These are phyloP conservation scores for Psilocybe azurescens DNA, from an alignment of 768 basidiomycete genomes.

Conservation along the genomic window DNA sequence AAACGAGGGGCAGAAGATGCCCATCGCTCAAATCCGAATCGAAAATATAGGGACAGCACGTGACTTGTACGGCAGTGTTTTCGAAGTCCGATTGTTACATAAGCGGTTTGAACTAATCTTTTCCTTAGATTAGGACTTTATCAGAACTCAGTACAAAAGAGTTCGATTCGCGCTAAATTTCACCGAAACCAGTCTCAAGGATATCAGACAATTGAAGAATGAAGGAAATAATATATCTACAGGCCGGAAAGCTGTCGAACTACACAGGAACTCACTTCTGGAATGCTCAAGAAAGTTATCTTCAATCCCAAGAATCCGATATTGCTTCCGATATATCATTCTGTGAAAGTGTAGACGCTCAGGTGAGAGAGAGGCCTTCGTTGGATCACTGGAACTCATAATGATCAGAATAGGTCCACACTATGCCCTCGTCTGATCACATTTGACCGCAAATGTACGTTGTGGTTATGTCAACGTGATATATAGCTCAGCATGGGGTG, in stretches of 20 bases:
- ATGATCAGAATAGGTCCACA: constrained; percentile 46
- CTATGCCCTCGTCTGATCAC: constrained; percentile 68
- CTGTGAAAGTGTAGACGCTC: constrained; percentile 56
- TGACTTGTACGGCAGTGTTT: no score
- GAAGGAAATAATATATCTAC: constrained; percentile 82
- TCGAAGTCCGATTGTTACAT: no score
- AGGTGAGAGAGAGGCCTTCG: constrained; percentile 42
- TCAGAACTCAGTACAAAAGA: no score
- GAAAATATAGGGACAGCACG: no score
- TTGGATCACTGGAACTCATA: constrained; percentile 3
- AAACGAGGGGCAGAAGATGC: no score
- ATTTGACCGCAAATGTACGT: constrained; percentile 63
- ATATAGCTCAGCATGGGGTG: constrained; percentile 8
- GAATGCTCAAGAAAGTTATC: constrained; percentile 80
- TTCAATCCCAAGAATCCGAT: constrained; percentile 47
- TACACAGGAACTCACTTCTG: constrained; percentile 80
- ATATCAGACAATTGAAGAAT: constrained; percentile 36
- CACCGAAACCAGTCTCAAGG: no score
- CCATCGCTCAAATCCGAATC: no score
- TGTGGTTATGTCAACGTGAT: not conserved
- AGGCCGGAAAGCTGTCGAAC: constrained; percentile 72
- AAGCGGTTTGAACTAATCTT: no score
- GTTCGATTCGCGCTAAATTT: no score
- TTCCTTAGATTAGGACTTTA: no score
- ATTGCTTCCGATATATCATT: constrained; percentile 68